Conservation (phyloP, 176 grass and related monocot genomes). For the Oryza punctata region DNA sequence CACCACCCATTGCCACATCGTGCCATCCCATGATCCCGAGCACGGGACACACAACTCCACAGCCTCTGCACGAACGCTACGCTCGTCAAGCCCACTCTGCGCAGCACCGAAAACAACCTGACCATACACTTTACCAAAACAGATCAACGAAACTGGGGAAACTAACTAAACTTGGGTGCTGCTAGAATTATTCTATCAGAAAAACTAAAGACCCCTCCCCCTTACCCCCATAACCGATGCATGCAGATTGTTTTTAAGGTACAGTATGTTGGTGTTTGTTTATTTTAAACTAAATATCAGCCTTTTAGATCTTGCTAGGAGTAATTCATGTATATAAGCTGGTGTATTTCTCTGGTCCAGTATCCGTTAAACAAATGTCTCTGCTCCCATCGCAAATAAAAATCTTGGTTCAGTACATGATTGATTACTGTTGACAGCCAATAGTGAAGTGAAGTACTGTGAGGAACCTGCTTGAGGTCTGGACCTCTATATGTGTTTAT, state of each 20-base stretch:
- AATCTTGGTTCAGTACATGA: constrained; percentile 4
- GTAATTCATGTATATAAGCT: constrained; percentile 3
- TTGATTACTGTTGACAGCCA: constrained; percentile 35
- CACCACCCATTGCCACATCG: too few relatives aligned
- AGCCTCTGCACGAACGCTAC: too few relatives aligned
- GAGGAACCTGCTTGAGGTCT: not conserved
- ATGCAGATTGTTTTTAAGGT: constrained; percentile 6
- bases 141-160: too few relatives aligned
- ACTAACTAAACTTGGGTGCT: too few relatives aligned
- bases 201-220: not conserved
- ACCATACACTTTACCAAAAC: too few relatives aligned
- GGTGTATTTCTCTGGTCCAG: not conserved
- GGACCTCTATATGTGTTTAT: not conserved
- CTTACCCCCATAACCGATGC: not conserved
- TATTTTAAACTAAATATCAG: not conserved
- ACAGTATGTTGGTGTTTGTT: constrained; percentile 15
- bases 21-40: too few relatives aligned
- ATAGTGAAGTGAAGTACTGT: constrained; percentile 39
- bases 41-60: too few relatives aligned
- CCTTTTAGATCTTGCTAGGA: not conserved
- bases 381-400: constrained; percentile 2
- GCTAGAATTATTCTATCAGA: too few relatives aligned
- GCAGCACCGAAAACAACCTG: too few relatives aligned
- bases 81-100: too few relatives aligned
- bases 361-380: not conserved